These are phyloP conservation scores for Gynandropsis gynandra DNA, from an alignment of 345 rosid species.

Conservation along the genomic window DNA sequence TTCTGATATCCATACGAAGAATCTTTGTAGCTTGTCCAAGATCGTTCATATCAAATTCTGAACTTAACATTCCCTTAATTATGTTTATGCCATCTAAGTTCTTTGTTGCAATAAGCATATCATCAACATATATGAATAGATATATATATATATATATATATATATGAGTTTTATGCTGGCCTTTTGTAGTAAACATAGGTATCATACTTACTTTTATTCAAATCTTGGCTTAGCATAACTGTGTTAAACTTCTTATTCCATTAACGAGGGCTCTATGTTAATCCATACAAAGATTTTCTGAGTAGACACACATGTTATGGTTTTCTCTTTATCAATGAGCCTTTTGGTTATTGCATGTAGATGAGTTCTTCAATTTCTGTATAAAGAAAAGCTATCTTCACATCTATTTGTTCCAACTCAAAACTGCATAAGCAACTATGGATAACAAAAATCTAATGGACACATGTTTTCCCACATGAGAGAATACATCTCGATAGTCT, in stretches of 20 bases:
- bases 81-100: no score
- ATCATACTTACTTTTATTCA: background rate
- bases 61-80: no score
- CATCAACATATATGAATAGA: no score
- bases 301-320: background rate
- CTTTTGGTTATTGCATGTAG: background rate
- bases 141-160: no score
- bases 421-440: background rate
- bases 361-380: background rate
- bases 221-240: no score
- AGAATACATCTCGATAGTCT: background rate
- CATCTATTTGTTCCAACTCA: no score
- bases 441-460: background rate
- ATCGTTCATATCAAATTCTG: no score
- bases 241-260: no score
- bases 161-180: background rate
- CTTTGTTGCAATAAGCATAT: no score
- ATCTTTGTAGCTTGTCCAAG: no score
- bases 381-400: background rate
- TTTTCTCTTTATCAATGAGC: background rate
- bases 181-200: background rate
- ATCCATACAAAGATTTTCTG: background rate
- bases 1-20: no score
- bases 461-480: background rate
- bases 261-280: background rate